phyloP scores from a whole-genome alignment of 1,139 yeast species.

The Suhomyces yuchorum region DNA sequence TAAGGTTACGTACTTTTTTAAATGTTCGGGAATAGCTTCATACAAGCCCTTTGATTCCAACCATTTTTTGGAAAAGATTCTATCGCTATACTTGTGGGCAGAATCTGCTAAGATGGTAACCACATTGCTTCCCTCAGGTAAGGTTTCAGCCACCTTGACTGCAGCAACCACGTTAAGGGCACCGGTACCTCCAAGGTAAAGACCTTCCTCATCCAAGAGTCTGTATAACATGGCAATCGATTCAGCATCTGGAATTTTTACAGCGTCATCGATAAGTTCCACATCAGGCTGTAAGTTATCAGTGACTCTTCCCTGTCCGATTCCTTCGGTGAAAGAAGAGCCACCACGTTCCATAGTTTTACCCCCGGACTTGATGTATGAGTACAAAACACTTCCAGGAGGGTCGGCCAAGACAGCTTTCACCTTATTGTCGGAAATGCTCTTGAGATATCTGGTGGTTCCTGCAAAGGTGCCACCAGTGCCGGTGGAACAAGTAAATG shows the following conservation, averaged over 20 bases:
- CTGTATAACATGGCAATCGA: constrained; percentile 81
- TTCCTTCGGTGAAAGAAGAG: constrained; percentile 89
- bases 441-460: constrained; percentile 70
- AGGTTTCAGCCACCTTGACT: constrained; percentile 63
- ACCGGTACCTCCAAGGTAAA: constrained; percentile 87
- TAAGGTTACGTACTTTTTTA: constrained; percentile 61
- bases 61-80: constrained; percentile 79
- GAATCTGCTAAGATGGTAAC: constrained; percentile 87
- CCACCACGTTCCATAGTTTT: constrained; percentile 67
- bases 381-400: constrained; percentile 85
- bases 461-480: constrained; percentile 94
- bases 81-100: constrained; percentile 83
- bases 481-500: constrained; percentile 87
- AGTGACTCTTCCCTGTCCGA: constrained; percentile 93
- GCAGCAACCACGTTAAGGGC: constrained; percentile 87
- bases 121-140: constrained; percentile 80
- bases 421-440: constrained; percentile 57
- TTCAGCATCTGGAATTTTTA: constrained; percentile 71
- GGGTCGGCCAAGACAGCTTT: constrained; percentile 83
- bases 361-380: constrained; percentile 71
- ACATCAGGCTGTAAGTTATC: constrained; percentile 76
- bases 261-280: constrained; percentile 70
- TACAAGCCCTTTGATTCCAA: constrained; percentile 67
- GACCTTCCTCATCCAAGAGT: constrained; percentile 84
- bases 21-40: constrained; percentile 66